A percentile compares a stretch with the other conserved stretches of the same genome.
Conservation (phyloP, 163 green algal genomes). For the Prototheca stagnorum region DNA sequence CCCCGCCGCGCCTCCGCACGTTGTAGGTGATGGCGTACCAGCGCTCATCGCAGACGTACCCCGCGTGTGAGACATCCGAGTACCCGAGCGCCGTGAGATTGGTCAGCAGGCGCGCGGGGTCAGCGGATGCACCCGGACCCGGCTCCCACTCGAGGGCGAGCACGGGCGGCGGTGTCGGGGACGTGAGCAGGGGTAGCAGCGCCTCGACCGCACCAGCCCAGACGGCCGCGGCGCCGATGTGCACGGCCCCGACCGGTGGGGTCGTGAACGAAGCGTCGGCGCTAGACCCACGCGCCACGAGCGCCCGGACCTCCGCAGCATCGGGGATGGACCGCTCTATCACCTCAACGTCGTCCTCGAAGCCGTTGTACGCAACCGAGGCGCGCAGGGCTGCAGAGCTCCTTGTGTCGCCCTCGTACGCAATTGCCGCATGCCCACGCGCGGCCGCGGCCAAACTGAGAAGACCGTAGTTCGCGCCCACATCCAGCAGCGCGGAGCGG, state of each 20-base stretch:
- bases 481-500: slow-evolving; percentile 27
- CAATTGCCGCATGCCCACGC: slow-evolving; percentile 43
- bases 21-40: slow-evolving; percentile 48
- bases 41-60: slow-evolving; percentile 56
- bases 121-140: not conserved
- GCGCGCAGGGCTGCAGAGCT: slow-evolving; percentile 39
- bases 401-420: slow-evolving; percentile 43
- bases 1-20: slow-evolving; percentile 13
- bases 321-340: no score
- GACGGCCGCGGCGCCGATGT: no score
- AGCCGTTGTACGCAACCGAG: slow-evolving; percentile 53
- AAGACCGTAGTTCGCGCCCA: slow-evolving; percentile 61
- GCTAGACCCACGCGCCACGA: no score
- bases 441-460: slow-evolving; percentile 63
- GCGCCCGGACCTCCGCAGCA: no score
- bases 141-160: slow-evolving; percentile 59
- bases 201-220: slow-evolving; percentile 31
- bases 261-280: no score
- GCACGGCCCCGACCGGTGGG: no score
- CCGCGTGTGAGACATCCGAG: slow-evolving; percentile 51
- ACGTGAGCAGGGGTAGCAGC: slow-evolving; percentile 30
- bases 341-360: no score
- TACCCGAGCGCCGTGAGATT: slow-evolving; percentile 53
- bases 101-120: slow-evolving; percentile 20
- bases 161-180: slow-evolving; percentile 25